Evolutionary conservation across 352 stramenopile species (phyloP), one percentile per base, ranked within the genome.

Genomic region (Globisporangium barbulae): DNA sequence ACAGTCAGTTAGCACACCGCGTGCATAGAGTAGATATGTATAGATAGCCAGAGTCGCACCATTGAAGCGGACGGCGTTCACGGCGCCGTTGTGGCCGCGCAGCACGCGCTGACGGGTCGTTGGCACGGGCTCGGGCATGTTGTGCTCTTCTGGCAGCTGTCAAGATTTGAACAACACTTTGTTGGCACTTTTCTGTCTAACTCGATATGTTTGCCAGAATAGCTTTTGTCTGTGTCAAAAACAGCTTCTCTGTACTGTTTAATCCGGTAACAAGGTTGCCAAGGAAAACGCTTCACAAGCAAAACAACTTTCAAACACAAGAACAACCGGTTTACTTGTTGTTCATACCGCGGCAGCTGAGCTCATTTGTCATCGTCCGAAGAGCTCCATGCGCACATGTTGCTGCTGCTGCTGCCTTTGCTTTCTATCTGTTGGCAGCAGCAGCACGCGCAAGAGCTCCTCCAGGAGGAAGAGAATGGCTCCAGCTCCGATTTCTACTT

Each of bases 11-110:
- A 45, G 21, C 5, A 39, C 10, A 44, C 17, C 12, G 25, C 33
- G n/a, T 1, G 22, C 12, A 5, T 19, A 21, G 28, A 25, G 0
- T 49, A 9, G 6, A 49, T 3, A 10, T 3, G 19, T 8, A 55
- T 8, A 55, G 5, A 44, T 3, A 28, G 25, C 25, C 25, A 2
- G 0, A 22, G 13, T 35, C 58, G n/a, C 70, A 92, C 85, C 72
- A 63, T 94, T 94, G 65, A 94, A 94, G 60, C 83, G 84, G 54
- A 93, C 75, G 59, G 83, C 83, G 57, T 91, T 91, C 22, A 94
- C 76, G 21, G 83, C 74, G 4, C 86, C 84, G 49, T 77, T 72
- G 68, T 94, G 86, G 63, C 86, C 84, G 28, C 71, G 72, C 49
- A 94, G 69, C 63, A 85, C 72, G 53, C 84, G 86, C 50, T 56